Evolutionary conservation across 2,329 filamentous ascomycete species (phyloP), one percentile per base, ranked within the genome.

Genomic region (Ceratocystis destructans): DNA sequence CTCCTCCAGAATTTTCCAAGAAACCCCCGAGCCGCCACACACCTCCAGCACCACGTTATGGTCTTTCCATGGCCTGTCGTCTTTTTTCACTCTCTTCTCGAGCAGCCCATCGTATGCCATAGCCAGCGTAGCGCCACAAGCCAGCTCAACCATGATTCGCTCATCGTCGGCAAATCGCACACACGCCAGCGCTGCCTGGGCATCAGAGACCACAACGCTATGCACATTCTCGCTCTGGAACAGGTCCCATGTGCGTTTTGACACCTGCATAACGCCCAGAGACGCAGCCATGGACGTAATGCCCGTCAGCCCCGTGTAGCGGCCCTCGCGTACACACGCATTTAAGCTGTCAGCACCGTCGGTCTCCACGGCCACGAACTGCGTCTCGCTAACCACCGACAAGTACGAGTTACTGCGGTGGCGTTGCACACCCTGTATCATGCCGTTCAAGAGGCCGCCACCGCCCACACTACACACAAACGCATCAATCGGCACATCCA

Each of bases 1-100:
- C 66, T 76, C 78, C 64, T 79, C 77, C 64, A 90, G 76, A 72
- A 86, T 80, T 45, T 82, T 80, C 68, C 87, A 73, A 1, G 82
- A 84, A 45, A 89, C 82, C 73, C 85, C 85, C 25, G 82, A 86
- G 3, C 88, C 89, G 57, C 93, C 93, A 72, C 93, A 97, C 5
- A 96, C 85, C 28, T 96, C 80, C 64, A 96, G 78, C 1, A 96
- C 90, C 5, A 96, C 82, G 70, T 89, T 89, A 73, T 85, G 87
- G 67, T 82, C 77, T 0, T 79, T 77, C 76, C 81, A 86, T 69
- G 90, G 80, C 44, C 81, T 80, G 41, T 83, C 82, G 0, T 75
- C 74, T n/a, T 81, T 77, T 0, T 79, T 77, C 75, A 81, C 86
- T 69, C 90, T 80, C 44, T 81, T 80, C 46, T 84, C 82, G 1